Evolutionary conservation across 2,329 filamentous ascomycete genomes (phyloP).

Genomic region (Epichloe gansuensis): DNA sequence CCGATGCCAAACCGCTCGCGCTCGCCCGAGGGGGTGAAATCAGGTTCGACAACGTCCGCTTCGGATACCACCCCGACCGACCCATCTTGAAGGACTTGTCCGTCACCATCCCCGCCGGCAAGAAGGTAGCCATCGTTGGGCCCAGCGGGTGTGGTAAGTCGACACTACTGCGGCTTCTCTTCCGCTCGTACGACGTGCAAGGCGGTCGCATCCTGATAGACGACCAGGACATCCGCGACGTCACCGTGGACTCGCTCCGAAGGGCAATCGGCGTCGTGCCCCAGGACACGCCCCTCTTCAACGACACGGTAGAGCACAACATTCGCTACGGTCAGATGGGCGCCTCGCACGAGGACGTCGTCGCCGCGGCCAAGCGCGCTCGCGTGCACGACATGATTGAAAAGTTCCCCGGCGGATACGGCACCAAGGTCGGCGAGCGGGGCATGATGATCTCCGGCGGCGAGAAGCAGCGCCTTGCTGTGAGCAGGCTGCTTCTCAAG

Average conservation of each 20-base stretch:
- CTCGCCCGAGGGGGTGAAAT: constrained; percentile 77
- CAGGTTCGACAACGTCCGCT: constrained; percentile 85
- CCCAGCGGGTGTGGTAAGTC: constrained; percentile 95
- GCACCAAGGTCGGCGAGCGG: constrained; percentile 83
- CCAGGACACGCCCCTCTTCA: constrained; percentile 94
- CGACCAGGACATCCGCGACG: constrained; percentile 77
- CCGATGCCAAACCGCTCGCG: constrained; percentile 59
- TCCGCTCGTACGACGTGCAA: constrained; percentile 89
- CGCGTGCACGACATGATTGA: constrained; percentile 74
- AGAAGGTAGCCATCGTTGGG: constrained; percentile 92
- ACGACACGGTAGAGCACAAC: constrained; percentile 91
- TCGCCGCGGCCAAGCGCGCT: constrained; percentile 68
- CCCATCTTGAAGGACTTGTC: constrained; percentile 77
- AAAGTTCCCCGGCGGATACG: constrained; percentile 75
- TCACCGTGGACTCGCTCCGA: constrained; percentile 72
- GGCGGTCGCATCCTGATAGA: constrained; percentile 79
- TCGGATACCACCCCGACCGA: constrained; percentile 79
- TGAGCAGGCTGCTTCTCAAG: constrained; percentile 74
- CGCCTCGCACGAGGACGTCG: constrained; percentile 60
- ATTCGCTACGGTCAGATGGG: constrained; percentile 82
- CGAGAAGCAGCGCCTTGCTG: constrained; percentile 83
- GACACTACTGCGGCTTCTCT: constrained; percentile 79
- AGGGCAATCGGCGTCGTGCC: constrained; percentile 87
- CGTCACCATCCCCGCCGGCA: constrained; percentile 84
- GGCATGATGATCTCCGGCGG: constrained; percentile 95